Evolutionary conservation across 2,329 filamentous ascomycete species (phyloP), one percentile per base, ranked within the genome.

Genomic region (Ceratocystis alfenasii): DNA sequence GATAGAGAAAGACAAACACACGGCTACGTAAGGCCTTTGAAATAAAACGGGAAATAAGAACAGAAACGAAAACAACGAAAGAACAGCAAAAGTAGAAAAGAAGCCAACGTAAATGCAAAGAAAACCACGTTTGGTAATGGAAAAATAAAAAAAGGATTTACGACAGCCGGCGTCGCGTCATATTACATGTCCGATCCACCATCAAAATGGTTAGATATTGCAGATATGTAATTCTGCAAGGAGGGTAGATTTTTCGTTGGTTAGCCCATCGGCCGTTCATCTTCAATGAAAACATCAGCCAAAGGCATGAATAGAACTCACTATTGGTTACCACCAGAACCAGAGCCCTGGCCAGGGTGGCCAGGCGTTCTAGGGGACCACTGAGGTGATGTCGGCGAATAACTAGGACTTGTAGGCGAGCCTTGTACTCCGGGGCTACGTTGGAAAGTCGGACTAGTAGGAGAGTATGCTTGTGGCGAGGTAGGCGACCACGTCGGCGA

Each of bases 401-500:
- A 88, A 72, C 82, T 82, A 70, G 89, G 82, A 74, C 88, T 89
- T 22, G 83, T 86, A 25, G 86, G 85, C 45, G 84, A 87, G 70
- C 78, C 76, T 70, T 81, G 78, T 66, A 80, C 75, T 70, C 83
- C 79, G 65, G 79, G 78, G 69, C 79, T 80, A 68, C 78, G 78
- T 70, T 80, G 78, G 80, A 83, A 85, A 68, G 78, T 78, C 36
- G 84, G 84, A 70, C 83, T 86, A 55, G 83, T 86, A 4, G 84
- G 83, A 62, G 83, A 86, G 76, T 86, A 86, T 1, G 80, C 78
- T 68, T 80, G 79, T 12, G 83, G 83, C 50, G 88, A 91, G 5
- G 87, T 89, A 2, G 89, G 88, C 66, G 88, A 91, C 78, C 89
- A 92, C 28, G 81, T 83, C n/a, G 87, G 88, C 62, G 87, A 90